Conservation (phyloP, 805 yeast genomes). For the Nakazawaea sp. region DNA sequence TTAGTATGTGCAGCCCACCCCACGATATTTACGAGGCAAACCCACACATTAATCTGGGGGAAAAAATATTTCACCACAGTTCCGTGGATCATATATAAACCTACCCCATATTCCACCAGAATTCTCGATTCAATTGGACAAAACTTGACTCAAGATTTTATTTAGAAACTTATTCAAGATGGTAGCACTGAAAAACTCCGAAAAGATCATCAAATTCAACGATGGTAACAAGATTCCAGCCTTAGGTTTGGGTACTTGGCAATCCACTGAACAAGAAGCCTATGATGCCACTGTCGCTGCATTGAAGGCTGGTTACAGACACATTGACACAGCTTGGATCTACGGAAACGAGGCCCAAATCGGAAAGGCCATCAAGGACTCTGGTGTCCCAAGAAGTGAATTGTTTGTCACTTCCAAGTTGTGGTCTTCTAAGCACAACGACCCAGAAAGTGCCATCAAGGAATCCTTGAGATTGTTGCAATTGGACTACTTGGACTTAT, state of each 20-base stretch:
- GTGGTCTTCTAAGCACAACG: slow-evolving; percentile 34
- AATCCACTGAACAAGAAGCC: slow-evolving; percentile 42
- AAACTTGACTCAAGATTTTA: too few relatives aligned
- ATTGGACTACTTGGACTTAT: slow-evolving; percentile 58
- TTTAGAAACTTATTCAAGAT: not conserved
- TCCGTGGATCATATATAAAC: too few relatives aligned
- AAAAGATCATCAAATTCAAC: slow-evolving; percentile 29
- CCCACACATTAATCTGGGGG: too few relatives aligned
- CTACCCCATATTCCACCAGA: too few relatives aligned
- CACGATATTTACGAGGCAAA: too few relatives aligned
- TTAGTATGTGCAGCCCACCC: too few relatives aligned
- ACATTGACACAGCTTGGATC: slow-evolving; percentile 68
- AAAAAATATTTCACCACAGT: too few relatives aligned
- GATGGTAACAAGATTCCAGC: slow-evolving; percentile 57
- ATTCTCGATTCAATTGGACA: not conserved
- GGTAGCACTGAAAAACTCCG: slow-evolving; percentile 1
- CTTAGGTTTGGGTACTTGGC: slow-evolving; percentile 73
- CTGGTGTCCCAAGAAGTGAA: slow-evolving; percentile 38
- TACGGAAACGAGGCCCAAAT: slow-evolving; percentile 65
- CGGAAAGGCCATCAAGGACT: slow-evolving; percentile 50
- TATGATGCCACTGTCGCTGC: slow-evolving; percentile 53
- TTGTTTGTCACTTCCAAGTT: slow-evolving; percentile 60
- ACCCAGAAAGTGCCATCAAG: slow-evolving; percentile 41
- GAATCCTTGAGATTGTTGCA: slow-evolving; percentile 43
- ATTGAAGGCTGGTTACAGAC: slow-evolving; percentile 58